Percentiles rank a stretch among this genome's conserved stretches.
Conservation (phyloP, 805 yeast species). For the Maudiozyma bulderi region DNA sequence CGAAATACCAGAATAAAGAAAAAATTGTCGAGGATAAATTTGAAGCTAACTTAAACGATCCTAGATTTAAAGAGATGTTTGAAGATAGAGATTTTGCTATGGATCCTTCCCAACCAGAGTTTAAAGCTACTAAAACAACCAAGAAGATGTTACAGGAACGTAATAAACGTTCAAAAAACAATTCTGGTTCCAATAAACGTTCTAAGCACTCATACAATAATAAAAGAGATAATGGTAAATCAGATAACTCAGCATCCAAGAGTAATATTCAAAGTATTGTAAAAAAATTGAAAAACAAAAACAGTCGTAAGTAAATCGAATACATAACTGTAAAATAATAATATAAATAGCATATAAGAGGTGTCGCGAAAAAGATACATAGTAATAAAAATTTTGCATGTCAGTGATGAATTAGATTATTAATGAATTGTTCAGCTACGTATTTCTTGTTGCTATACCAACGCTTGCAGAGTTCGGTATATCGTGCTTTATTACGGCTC, state of each 20-base stretch:
- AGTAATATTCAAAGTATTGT: slow-evolving; percentile 31
- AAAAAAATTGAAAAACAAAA: slow-evolving; percentile 40
- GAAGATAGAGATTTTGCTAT: slow-evolving; percentile 87
- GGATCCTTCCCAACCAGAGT: slow-evolving; percentile 88
- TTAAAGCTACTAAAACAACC: slow-evolving; percentile 82
- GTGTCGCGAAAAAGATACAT: too few species aligned
- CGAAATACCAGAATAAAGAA: slow-evolving; percentile 36
- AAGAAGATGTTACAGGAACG: slow-evolving; percentile 71
- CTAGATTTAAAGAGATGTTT: slow-evolving; percentile 75
- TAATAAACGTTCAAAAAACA: slow-evolving; percentile 37
- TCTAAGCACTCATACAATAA: slow-evolving; percentile 7
- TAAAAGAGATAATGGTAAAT: slow-evolving; percentile 5
- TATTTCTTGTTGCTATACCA: too few species aligned
- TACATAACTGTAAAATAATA: not conserved
- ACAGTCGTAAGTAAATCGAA: slow-evolving; percentile 11
- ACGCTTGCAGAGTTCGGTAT: too few species aligned
- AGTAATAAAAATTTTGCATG: too few species aligned
- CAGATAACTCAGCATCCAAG: not conserved
- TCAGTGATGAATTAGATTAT: too few species aligned
- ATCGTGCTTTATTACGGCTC: too few species aligned
- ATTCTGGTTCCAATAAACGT: slow-evolving; percentile 6
- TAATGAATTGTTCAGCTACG: too few species aligned
- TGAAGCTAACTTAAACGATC: slow-evolving; percentile 66
- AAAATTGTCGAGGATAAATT: slow-evolving; percentile 48
- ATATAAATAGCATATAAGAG: too few species aligned